A percentile compares a stretch with the other conserved stretches of the same genome.
Conservation (phyloP, 2,329 filamentous ascomycete genomes). For the Rutstroemia sp. region DNA sequence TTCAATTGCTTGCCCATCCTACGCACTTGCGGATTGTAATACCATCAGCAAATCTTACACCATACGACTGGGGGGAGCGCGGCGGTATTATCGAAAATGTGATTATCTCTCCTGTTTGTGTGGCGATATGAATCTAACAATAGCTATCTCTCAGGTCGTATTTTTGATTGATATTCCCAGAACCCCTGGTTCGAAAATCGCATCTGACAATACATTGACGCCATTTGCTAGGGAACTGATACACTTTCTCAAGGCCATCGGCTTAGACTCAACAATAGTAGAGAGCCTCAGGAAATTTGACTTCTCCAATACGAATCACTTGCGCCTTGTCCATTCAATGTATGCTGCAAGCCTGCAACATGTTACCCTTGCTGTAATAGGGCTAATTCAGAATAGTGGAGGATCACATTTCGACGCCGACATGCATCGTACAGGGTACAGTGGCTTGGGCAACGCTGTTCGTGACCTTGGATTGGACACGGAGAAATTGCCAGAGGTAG, state of each 20-base stretch:
- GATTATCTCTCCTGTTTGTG: constrained; percentile 20
- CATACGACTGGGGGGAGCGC: constrained; percentile 62
- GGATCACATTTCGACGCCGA: constrained; percentile 45
- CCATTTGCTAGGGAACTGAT: constrained; percentile 63
- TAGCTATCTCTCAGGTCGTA: background rate
- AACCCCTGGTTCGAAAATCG: constrained; percentile 21
- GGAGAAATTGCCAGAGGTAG: constrained; percentile 52
- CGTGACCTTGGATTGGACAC: constrained; percentile 53
- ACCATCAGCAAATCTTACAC: constrained; percentile 78
- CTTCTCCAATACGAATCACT: constrained; percentile 61
- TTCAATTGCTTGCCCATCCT: constrained; percentile 79
- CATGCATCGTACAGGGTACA: constrained; percentile 57
- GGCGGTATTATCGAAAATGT: constrained; percentile 83
- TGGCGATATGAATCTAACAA: background rate
- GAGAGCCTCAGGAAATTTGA: constrained; percentile 71
- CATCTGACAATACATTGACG: constrained; percentile 29
- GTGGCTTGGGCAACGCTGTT: constrained; percentile 64
- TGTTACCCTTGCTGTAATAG: background rate
- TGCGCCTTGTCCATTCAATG: constrained; percentile 84
- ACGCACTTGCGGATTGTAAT: constrained; percentile 71
- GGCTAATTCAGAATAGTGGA: constrained; percentile 35
- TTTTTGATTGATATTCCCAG: constrained; percentile 59
- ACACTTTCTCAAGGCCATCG: constrained; percentile 14
- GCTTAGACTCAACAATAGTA: constrained; percentile 56
- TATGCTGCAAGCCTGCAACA: constrained; percentile 35